These are phyloP conservation scores for Gnaphalium uliginosum DNA, from an alignment of 129 eudicot species.

Conservation along the genomic window DNA sequence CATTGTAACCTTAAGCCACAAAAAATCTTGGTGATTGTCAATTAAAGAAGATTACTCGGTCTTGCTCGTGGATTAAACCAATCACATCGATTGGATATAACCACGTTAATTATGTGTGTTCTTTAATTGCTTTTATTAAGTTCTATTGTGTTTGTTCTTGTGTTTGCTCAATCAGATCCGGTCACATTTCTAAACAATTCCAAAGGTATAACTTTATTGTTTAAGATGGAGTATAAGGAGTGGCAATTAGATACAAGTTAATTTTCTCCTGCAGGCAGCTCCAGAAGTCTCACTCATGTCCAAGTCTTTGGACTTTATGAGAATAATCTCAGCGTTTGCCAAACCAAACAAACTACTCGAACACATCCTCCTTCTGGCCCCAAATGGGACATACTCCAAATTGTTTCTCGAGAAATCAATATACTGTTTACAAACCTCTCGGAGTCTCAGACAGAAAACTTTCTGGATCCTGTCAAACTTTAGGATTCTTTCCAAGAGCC, in stretches of 20 bases:
- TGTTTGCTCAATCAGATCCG: no score
- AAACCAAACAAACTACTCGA: slow-evolving; percentile 21
- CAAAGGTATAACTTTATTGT: not conserved
- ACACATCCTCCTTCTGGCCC: slow-evolving; percentile 28
- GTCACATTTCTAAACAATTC: no score
- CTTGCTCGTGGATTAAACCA: no score
- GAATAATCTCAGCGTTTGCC: slow-evolving; percentile 25
- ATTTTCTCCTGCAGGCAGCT: not conserved
- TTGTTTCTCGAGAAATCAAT: not conserved
- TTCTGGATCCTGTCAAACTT: not conserved
- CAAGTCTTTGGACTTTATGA: slow-evolving; percentile 7
- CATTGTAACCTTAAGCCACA: no score
- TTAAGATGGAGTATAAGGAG: not conserved
- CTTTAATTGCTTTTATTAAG: no score
- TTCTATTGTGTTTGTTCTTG: no score
- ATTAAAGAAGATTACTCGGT: no score
- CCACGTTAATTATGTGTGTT: no score
- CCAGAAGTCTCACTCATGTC: slow-evolving; percentile 13
- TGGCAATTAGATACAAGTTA: not conserved
- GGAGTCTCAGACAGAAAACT: not conserved
- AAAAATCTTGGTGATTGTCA: no score
- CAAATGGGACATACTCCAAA: slow-evolving; percentile 15
- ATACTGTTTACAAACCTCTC: not conserved
- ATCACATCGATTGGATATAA: no score
- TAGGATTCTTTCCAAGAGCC: slow-evolving; percentile 19